Percentiles rank a stretch among this genome's conserved stretches.
These are phyloP conservation scores for Coprinellus micaceus DNA, from an alignment of 768 basidiomycete species.

Conservation along the genomic window DNA sequence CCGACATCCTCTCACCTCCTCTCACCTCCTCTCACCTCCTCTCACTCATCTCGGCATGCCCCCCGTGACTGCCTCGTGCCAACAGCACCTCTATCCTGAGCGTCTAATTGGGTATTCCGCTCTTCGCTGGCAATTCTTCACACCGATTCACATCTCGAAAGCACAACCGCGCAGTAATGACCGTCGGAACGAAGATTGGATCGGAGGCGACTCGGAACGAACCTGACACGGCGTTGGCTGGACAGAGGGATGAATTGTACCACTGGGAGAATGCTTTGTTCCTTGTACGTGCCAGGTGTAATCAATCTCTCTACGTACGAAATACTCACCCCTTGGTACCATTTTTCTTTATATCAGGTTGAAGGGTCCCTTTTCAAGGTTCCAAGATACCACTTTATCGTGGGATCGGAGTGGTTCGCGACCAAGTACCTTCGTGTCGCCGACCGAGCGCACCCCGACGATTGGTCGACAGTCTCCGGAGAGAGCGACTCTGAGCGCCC, in stretches of 20 bases:
- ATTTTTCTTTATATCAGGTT: neutral
- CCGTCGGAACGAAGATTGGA: constrained; percentile 21
- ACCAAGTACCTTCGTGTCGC: neutral
- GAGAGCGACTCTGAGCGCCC: too few relatives aligned
- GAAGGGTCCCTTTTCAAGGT: constrained; percentile 1
- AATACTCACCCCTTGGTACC: neutral
- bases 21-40: neutral
- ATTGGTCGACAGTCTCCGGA: neutral
- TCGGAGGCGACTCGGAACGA: neutral
- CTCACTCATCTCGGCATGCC: neutral
- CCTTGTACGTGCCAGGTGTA: neutral
- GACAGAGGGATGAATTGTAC: neutral
- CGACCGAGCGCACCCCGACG: neutral
- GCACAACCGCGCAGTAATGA: neutral
- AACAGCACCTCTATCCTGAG: neutral
- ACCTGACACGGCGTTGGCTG: too few relatives aligned
- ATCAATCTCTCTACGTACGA: neutral
- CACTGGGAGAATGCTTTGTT: neutral
- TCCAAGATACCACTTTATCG: neutral
- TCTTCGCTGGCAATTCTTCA: neutral
- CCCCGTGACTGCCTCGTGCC: neutral
- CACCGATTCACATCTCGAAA: neutral
- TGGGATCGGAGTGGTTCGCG: neutral
- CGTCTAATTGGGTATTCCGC: neutral
- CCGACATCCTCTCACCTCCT: neutral